phyloP scores from a whole-genome alignment of 257 asterid species.

The Solanum lignicaule region DNA sequence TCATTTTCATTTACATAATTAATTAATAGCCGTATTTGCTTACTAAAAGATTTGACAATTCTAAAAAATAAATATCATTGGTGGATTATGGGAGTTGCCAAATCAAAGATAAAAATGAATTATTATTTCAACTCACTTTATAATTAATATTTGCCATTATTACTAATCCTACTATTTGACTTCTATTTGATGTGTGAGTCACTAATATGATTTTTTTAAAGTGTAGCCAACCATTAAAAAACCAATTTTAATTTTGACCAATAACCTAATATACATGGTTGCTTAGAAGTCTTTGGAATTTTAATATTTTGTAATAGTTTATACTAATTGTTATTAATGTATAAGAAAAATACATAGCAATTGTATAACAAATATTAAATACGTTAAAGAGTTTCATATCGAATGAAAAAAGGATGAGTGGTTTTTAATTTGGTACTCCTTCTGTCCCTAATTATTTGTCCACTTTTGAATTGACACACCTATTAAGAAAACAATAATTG shows the following conservation, averaged over 20 bases:
- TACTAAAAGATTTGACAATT: not conserved
- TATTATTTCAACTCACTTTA: not conserved
- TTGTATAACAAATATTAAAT: not conserved
- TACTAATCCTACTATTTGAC: not conserved
- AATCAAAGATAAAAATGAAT: not conserved
- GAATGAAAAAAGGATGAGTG: no score
- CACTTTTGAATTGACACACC: no score
- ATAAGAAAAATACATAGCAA: not conserved
- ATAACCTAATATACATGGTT: not conserved
- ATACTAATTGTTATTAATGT: not conserved
- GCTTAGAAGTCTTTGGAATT: not conserved
- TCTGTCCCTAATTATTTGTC: no score
- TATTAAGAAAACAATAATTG: no score
- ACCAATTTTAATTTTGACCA: not conserved
- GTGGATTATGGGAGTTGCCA: not conserved
- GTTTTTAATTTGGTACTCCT: no score
- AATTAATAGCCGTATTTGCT: not conserved
- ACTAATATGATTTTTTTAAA: not conserved
- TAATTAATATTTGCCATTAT: not conserved
- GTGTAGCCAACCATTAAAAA: conserved; percentile 1
- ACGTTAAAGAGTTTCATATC: not conserved
- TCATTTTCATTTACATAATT: not conserved
- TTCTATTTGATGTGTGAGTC: conserved; percentile 1
- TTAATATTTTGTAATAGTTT: not conserved
- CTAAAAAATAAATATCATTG: not conserved